Evolutionary conservation across 345 rosid species (phyloP).

Genomic region (Acer campestre): DNA sequence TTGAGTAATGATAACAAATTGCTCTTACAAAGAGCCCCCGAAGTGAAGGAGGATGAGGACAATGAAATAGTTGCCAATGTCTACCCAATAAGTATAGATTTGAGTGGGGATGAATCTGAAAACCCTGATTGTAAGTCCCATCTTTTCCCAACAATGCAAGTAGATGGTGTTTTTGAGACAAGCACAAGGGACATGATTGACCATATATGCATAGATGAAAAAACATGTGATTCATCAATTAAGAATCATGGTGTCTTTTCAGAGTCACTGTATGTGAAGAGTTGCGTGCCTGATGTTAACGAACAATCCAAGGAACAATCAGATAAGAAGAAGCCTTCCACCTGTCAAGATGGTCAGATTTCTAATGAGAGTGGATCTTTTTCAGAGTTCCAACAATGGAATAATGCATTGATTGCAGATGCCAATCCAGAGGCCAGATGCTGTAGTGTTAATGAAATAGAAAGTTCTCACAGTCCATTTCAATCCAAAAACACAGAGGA

Average conservation of each 20-base stretch:
- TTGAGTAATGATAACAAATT: constrained; percentile 30
- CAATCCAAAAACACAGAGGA: constrained; percentile 21
- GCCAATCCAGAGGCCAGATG: constrained; percentile 22
- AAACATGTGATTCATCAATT: not conserved
- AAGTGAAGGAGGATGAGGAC: constrained; percentile 22
- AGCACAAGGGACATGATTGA: constrained; percentile 16
- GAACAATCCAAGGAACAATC: constrained; percentile 22
- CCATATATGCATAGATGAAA: constrained; percentile 19
- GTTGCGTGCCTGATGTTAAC: constrained; percentile 13
- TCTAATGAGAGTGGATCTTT: constrained; percentile 16
- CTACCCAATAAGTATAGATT: constrained; percentile 18
- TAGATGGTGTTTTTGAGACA: constrained; percentile 22
- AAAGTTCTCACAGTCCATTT: constrained; percentile 20
- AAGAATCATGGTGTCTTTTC: constrained; percentile 15
- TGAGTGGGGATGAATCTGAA: constrained; percentile 17
- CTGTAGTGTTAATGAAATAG: constrained; percentile 28
- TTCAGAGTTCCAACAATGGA: constrained; percentile 22
- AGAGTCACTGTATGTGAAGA: constrained; percentile 16
- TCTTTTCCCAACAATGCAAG: constrained; percentile 15
- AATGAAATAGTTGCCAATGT: constrained; percentile 12
- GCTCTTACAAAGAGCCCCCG: constrained; percentile 17
- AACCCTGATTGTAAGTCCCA: constrained; percentile 11
- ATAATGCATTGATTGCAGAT: constrained; percentile 15
- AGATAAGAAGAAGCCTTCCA: constrained; percentile 25
- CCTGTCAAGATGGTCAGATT: constrained; percentile 15